Conservation (phyloP, 805 yeast genomes). For the Starmerella apicola region DNA sequence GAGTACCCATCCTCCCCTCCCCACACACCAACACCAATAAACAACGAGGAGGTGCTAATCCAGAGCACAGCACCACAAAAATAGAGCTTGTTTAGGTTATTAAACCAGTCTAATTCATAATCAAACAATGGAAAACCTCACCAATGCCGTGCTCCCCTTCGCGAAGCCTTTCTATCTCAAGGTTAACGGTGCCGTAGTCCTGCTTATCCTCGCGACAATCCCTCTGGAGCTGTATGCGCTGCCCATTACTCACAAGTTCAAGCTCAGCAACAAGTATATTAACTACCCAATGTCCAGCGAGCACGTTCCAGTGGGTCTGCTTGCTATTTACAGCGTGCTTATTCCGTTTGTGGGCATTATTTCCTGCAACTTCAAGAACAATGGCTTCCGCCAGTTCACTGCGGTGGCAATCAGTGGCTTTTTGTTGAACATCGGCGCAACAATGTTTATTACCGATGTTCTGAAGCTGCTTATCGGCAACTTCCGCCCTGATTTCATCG, state of each 20-base stretch:
- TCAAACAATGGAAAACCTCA: background rate
- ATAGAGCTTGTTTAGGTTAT: too few species aligned
- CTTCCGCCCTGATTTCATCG: constrained; percentile 82
- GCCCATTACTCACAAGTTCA: constrained; percentile 74
- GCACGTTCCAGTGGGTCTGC: constrained; percentile 46
- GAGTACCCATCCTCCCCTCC: too few species aligned
- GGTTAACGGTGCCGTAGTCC: background rate
- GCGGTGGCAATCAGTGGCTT: constrained; percentile 60
- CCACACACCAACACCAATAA: too few species aligned
- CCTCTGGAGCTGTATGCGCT: constrained; percentile 18
- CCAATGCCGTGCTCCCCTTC: constrained; percentile 2
- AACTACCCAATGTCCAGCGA: constrained; percentile 77
- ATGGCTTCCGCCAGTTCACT: constrained; percentile 22
- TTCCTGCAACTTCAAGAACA: constrained; percentile 9
- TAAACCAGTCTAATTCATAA: too few species aligned
- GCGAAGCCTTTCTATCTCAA: constrained; percentile 3
- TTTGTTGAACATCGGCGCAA: constrained; percentile 43
- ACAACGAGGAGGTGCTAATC: too few species aligned
- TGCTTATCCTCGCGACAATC: constrained; percentile 8
- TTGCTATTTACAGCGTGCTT: constrained; percentile 31
- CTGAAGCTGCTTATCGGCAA: constrained; percentile 79
- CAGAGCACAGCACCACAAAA: too few species aligned
- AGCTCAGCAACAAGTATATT: constrained; percentile 59
- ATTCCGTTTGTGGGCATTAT: constrained; percentile 24
- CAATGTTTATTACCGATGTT: constrained; percentile 55